phyloP scores from a whole-genome alignment of 2,329 filamentous ascomycete genomes.

The Colletotrichum simmondsii region DNA sequence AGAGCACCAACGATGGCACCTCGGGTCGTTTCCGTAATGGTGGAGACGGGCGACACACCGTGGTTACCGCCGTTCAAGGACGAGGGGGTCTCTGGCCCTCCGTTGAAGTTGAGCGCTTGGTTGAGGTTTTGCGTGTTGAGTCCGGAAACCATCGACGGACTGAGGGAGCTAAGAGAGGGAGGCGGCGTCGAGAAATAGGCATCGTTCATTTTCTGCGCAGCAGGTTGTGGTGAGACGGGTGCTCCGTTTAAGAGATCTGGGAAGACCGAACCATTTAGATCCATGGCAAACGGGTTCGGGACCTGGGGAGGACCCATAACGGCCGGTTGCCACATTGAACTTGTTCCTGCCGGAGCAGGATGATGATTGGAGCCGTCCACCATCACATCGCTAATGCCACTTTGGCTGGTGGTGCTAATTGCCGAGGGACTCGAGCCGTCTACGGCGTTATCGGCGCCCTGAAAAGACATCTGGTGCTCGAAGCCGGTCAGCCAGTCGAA shows the following conservation, averaged over 20 bases:
- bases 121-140: slow-evolving; percentile 69
- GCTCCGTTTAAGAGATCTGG: slow-evolving; percentile 79
- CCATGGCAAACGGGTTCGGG: slow-evolving; percentile 77
- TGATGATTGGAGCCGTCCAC: slow-evolving; percentile 79
- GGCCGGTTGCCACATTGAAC: slow-evolving; percentile 76
- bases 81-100: slow-evolving; percentile 77
- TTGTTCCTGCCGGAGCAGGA: slow-evolving; percentile 61
- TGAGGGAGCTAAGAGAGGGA: slow-evolving; percentile 78
- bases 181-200: slow-evolving; percentile 84
- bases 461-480: slow-evolving; percentile 80
- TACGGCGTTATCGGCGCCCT: slow-evolving; percentile 80
- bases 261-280: slow-evolving; percentile 79
- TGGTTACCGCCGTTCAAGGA: slow-evolving; percentile 75
- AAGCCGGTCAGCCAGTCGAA: slow-evolving; percentile 88
- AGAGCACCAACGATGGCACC: slow-evolving; percentile 70
- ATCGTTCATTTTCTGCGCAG: slow-evolving; percentile 78
- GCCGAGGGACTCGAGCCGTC: slow-evolving; percentile 96
- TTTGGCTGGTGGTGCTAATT: slow-evolving; percentile 94
- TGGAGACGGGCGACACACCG: slow-evolving; percentile 68
- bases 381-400: slow-evolving; percentile 91
- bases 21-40: slow-evolving; percentile 73
- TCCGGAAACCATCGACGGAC: slow-evolving; percentile 76
- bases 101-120: slow-evolving; percentile 71
- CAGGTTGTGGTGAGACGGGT: slow-evolving; percentile 81
- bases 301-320: slow-evolving; percentile 77